Evolutionary conservation across 192 early-diverging fungal species (phyloP).

Genomic region (Diversispora eburnea): DNA sequence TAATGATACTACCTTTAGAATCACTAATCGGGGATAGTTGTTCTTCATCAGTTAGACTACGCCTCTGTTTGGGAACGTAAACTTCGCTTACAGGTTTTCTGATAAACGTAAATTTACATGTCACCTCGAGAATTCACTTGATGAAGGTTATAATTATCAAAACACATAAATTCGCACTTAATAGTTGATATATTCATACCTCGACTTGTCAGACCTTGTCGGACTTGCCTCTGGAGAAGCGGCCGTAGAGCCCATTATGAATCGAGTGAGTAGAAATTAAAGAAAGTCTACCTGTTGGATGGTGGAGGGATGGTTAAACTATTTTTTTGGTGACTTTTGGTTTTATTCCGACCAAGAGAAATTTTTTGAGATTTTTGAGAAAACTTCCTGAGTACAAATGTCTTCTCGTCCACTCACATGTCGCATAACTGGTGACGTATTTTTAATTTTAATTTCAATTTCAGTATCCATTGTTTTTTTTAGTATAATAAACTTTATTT

Average conservation of each 20-base stretch:
- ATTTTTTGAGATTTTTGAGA: not conserved
- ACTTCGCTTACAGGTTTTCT: slow-evolving; percentile 17
- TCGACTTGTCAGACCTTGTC: slow-evolving; percentile 19
- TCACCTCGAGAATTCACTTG: not conserved
- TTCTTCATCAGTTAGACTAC: slow-evolving; percentile 13
- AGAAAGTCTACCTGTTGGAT: slow-evolving; percentile 30
- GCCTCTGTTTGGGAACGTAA: not conserved
- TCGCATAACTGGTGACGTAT: not conserved
- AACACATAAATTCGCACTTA: not conserved
- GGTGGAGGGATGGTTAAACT: slow-evolving; percentile 5
- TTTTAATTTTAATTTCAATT: not conserved
- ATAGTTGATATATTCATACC: not conserved
- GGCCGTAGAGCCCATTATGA: slow-evolving; percentile 27
- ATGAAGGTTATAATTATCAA: not conserved
- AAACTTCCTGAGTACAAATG: not conserved
- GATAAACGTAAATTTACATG: not conserved
- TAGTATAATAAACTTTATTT: no score
- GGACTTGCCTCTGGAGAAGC: slow-evolving; percentile 30
- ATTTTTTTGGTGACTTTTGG: slow-evolving; percentile 21
- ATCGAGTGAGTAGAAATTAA: slow-evolving; percentile 29
- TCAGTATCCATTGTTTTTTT: no score
- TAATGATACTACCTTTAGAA: slow-evolving; percentile 7
- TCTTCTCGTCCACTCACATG: slow-evolving; percentile 7
- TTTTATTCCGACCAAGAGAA: slow-evolving; percentile 22
- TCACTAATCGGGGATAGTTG: not conserved